Conservation (phyloP, 1,139 yeast species). For the Starmera stellimalicola region DNA sequence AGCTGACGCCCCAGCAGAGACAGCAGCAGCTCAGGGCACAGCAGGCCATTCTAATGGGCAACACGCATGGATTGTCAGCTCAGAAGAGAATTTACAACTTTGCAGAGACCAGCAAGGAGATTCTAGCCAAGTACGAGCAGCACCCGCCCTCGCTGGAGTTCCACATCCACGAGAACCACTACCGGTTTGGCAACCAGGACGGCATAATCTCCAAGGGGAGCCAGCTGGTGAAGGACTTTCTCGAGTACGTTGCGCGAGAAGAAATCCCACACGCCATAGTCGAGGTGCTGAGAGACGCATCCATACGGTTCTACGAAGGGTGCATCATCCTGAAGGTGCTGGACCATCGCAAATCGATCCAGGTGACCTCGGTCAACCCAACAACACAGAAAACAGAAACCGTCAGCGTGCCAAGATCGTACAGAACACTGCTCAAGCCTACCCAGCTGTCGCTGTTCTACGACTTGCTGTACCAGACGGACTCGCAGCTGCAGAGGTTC, state of each 20-base stretch:
- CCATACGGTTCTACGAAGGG: constrained; percentile 79
- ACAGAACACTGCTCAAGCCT: constrained; percentile 69
- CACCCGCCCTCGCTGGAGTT: constrained; percentile 78
- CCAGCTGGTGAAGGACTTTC: constrained; percentile 70
- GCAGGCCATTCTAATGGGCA: constrained; percentile 33
- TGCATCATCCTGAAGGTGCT: constrained; percentile 74
- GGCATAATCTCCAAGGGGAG: constrained; percentile 74
- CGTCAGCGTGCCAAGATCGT: constrained; percentile 49
- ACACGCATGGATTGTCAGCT: constrained; percentile 27
- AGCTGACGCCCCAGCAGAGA: constrained; percentile 15
- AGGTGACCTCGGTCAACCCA: constrained; percentile 7
- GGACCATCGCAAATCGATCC: constrained; percentile 43
- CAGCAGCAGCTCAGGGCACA: constrained; percentile 29
- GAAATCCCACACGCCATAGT: constrained; percentile 84
- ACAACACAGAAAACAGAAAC: constrained; percentile 18
- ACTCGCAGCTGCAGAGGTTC: constrained; percentile 54
- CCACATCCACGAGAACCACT: constrained; percentile 87
- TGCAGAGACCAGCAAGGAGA: constrained; percentile 63
- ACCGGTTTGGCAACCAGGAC: constrained; percentile 50
- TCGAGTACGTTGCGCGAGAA: constrained; percentile 70
- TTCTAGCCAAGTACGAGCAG: constrained; percentile 69
- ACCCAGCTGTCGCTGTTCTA: constrained; percentile 76
- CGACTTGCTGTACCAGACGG: constrained; percentile 79
- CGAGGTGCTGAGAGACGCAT: constrained; percentile 81
- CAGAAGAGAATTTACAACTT: constrained; percentile 45